These are phyloP conservation scores for Candida andamanensis DNA, from an alignment of 805 yeast species.

Conservation along the genomic window DNA sequence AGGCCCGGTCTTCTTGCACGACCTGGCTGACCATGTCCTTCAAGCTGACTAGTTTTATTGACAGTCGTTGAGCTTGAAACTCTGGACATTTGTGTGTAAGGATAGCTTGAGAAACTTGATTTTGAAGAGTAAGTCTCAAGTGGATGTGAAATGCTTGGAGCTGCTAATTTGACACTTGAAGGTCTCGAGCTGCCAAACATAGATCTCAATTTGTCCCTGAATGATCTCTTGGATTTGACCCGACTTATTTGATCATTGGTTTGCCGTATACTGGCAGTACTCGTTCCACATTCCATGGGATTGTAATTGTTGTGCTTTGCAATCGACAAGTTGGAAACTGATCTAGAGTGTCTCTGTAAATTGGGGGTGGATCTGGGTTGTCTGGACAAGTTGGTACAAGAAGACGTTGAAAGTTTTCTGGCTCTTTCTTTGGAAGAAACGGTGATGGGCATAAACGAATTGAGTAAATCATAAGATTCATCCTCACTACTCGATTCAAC, in stretches of 20 bases:
- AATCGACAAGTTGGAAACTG: conserved; percentile 9
- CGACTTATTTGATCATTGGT: conserved; percentile 6
- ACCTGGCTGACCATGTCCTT: too few relatives aligned
- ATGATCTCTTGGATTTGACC: conserved; percentile 10
- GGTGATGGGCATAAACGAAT: conserved; percentile 12
- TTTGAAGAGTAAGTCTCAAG: conserved; percentile 11
- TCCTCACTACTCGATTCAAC: conserved; percentile 7
- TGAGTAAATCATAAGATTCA: conserved; percentile 12
- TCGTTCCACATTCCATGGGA: conserved; percentile 10
- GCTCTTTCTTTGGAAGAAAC: conserved; percentile 3
- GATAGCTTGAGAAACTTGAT: conserved; percentile 1
- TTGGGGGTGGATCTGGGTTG: conserved; percentile 5
- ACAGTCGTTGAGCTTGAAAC: conserved; percentile 9
- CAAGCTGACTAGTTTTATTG: conserved; percentile 13
- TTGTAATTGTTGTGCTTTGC: conserved; percentile 13
- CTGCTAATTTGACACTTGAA: conserved; percentile 1
- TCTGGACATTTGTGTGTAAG: conserved; percentile 4
- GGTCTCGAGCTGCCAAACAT: conserved; percentile 7
- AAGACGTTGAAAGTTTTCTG: conserved; percentile 8
- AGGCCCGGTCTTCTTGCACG: not conserved
- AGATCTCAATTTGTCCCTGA: conserved; percentile 11
- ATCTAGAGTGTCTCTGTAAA: conserved; percentile 11
- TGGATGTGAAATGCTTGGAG: conserved; percentile 9
- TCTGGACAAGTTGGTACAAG: conserved; percentile 9
- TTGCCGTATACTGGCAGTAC: conserved; percentile 9